A percentile compares a stretch with the other conserved stretches of the same genome.
These are phyloP conservation scores for Phytopythium oedochilum DNA, from an alignment of 352 stramenopile species.

Conservation along the genomic window DNA sequence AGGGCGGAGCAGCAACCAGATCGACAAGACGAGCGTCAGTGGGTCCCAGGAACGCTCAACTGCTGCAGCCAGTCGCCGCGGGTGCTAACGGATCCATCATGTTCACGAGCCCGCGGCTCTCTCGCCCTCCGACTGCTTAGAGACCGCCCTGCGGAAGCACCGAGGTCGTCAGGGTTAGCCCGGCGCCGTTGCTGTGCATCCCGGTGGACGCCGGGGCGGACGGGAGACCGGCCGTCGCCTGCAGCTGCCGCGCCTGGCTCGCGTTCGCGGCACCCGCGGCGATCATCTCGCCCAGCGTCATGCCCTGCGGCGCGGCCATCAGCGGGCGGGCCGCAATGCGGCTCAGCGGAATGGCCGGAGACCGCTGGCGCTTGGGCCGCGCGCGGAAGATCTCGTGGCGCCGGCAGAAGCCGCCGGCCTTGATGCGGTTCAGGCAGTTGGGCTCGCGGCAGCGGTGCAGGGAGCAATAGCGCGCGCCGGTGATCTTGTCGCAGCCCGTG, in stretches of 20 bases:
- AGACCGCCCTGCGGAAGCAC: background rate
- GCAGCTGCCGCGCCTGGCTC: background rate
- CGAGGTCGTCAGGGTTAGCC: background rate
- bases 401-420: slow-evolving; percentile 24
- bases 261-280: background rate
- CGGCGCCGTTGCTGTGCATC: background rate
- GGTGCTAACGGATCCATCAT: background rate
- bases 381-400: slow-evolving; percentile 18
- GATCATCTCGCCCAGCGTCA: background rate
- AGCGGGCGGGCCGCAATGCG: background rate
- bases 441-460: slow-evolving; percentile 25
- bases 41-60: too few relatives aligned
- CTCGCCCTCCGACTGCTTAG: background rate
- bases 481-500: slow-evolving; percentile 30
- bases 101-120: background rate
- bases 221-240: background rate
- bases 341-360: background rate
- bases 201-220: background rate
- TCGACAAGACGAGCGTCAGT: background rate
- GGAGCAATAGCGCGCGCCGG: slow-evolving; percentile 29
- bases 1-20: too few relatives aligned
- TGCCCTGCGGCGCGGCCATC: background rate
- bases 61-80: too few relatives aligned
- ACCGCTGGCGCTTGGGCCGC: slow-evolving; percentile 1
- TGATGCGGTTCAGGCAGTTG: slow-evolving; percentile 23